phyloP scores from a whole-genome alignment of 257 asterid genomes.

The Nicotiana attenuata region DNA sequence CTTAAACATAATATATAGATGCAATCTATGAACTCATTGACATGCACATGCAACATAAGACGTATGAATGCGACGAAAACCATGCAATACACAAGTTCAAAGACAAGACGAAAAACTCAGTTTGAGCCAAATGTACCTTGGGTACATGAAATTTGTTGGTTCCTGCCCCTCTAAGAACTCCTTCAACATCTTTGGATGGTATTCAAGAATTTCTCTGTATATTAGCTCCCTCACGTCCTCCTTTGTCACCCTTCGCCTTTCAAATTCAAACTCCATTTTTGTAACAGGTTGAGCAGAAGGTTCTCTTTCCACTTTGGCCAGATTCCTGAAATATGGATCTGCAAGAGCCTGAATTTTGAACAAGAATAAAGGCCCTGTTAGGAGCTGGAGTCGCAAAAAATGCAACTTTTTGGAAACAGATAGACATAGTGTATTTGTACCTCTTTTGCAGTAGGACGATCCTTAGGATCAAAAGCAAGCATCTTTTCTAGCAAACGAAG shows the following conservation, averaged over 20 bases:
- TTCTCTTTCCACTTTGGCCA: slow-evolving; percentile 95
- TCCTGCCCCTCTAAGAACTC: slow-evolving; percentile 82
- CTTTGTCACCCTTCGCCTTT: slow-evolving; percentile 88
- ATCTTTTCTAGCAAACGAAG: slow-evolving; percentile 78
- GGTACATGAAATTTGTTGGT: slow-evolving; percentile 95
- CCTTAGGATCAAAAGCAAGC: slow-evolving; percentile 98
- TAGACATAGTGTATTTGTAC: slow-evolving; percentile 22
- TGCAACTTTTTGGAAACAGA: not conserved
- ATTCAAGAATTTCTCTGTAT: slow-evolving; percentile 90
- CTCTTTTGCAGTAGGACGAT: slow-evolving; percentile 93
- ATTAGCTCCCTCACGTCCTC: slow-evolving; percentile 90
- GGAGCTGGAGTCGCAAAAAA: slow-evolving; percentile 7
- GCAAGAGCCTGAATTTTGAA: slow-evolving; percentile 75
- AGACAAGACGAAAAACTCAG: not conserved
- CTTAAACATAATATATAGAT: not conserved
- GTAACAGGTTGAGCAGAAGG: slow-evolving; percentile 94
- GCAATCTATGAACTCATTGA: not conserved
- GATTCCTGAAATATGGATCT: slow-evolving; percentile 94
- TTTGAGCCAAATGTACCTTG: slow-evolving; percentile 48
- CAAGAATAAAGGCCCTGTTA: not conserved
- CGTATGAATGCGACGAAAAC: not conserved
- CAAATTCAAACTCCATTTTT: slow-evolving; percentile 97
- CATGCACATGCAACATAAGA: not conserved
- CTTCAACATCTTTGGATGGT: slow-evolving; percentile 94
- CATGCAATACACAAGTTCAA: not conserved